Evolutionary conservation across 2,329 filamentous ascomycete genomes (phyloP), one percentile per base, ranked within the genome.

Genomic region (Huntiella savannae): DNA sequence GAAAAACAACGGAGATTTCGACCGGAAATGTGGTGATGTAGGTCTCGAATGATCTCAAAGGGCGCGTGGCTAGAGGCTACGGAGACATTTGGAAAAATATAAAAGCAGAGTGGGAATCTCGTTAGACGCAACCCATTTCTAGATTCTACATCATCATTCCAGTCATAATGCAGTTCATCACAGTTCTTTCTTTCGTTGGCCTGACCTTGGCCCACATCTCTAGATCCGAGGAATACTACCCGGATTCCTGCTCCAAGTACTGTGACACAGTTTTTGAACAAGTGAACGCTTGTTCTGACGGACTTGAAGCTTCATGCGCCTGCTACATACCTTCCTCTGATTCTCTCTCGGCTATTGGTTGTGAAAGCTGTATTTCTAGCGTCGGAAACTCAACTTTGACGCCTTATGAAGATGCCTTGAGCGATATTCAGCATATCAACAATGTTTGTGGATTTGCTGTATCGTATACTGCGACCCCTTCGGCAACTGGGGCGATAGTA

Each of bases 251-350:
- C 43, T 43, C 43, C 28, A 43, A 40, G 19, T 38, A 15, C 13
- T 49, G 48, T 13, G 36, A 39, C 28, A 28, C 32, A 5, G 46
- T 49, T n/a, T 49, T 49, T 33, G 40, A 43, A 7, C 48, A 49
- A 33, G 10, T 39, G 22, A 42, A 43, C 11, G 43, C 39, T 34
- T 49, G 48, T 17, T 34, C 34, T 2, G 35, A 33, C 4, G 3
- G 40, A 43, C 16, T 16, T 12, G 39, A 42, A 7, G 33, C 34
- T 33, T 33, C 33, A 15, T 49, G 48, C 33, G 16, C 36, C 17
- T 49, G 48, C 35, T 40, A 43, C 13, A 34, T 49, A 17, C 44
- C 48, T 5, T 13, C 35, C 7, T 28, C 42, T 32, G 22, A 43
- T 36, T 46, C 43, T 5, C 35, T 46, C 22, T 22, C 43, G 11